Base-by-base conservation (phyloP, 192 early-diverging fungal species). In the Mortierella alpina region DNA sequence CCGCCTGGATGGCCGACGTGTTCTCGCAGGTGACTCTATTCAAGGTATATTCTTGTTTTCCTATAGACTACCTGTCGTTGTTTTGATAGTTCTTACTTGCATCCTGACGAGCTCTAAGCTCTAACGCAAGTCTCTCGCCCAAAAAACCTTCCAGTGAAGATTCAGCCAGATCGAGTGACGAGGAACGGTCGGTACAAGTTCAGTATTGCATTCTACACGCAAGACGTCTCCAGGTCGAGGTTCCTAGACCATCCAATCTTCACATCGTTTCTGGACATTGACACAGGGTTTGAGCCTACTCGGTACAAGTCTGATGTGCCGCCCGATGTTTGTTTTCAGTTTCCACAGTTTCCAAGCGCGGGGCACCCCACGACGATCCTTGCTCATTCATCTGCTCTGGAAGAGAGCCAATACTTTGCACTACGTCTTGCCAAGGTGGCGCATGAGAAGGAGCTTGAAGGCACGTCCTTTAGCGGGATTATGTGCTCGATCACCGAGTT, bases 101-200 rank as follows among this genome's bases (percentile, higher is more conserved):
- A 12, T 40, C 8, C n/a, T 23, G 3, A 7, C 41, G 41, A 15
- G 15, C 10, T 4, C n/a, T n/a, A 40, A 42, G 8, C 9, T 23
- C 20, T 44, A 15, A 68, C 3, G 41, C 2, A 46, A 44, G 18
- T 12, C 7, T 15, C 9, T 11, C 4, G 23, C 10, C 17, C 20
- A 59, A 51, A 18, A 64, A 17, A 12, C 20, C 23, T 2, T 49
- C 6, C 39, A 79, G 75, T 79, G 14, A 57, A 50, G 11, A 39
- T 79, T 41, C 68, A 67, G 47, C 31, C 75, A 47, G 57, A 47
- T 15, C 58, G 69, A 15, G 64, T 72, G 20, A 14, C 39, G 7
- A 64, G 64, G 45, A 71, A 66, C 39, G 64, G 56, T 3, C 57
- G 46, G 13, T 79, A 79, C 64, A 79, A 66, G 50, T 79, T 71